Percentiles rank a stretch among this genome's conserved stretches.
Conservation (phyloP, 352 stramenopile species). For the Globisporangium uncinulatum region DNA sequence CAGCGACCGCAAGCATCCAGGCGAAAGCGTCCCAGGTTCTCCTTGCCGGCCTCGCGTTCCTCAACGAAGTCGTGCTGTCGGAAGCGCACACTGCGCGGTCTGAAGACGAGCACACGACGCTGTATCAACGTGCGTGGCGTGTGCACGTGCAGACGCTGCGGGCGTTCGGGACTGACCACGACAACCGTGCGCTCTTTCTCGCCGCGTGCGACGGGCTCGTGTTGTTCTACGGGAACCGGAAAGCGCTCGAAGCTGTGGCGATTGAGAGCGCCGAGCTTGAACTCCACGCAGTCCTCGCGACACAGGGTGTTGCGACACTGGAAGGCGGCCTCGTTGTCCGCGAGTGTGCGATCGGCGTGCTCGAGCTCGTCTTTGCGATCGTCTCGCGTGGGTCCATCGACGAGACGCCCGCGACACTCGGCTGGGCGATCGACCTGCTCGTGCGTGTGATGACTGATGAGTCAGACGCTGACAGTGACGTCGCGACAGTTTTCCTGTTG, state of each 20-base stretch:
- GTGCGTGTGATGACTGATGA: conserved; percentile 43
- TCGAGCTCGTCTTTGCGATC: conserved; percentile 27
- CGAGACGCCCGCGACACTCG: conserved; percentile 13
- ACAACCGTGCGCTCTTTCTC: conserved; percentile 33
- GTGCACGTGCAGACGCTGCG: conserved; percentile 32
- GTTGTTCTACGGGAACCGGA: conserved; percentile 31
- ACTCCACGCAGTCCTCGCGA: conserved; percentile 1
- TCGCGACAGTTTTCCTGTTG: conserved; percentile 33
- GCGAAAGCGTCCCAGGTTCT: conserved; percentile 34
- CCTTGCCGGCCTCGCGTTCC: conserved; percentile 34
- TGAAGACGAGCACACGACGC: conserved; percentile 10
- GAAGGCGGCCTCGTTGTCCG: conserved; percentile 40
- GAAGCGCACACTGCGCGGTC: conserved; percentile 15
- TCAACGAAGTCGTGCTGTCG: conserved; percentile 39
- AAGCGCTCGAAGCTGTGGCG: conserved; percentile 18
- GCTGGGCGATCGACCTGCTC: conserved; percentile 42
- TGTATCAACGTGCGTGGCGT: conserved; percentile 19
- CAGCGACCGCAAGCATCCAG: conserved; percentile 18
- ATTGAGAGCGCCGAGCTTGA: conserved; percentile 21
- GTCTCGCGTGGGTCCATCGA: conserved; percentile 12
- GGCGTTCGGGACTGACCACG: conserved; percentile 33
- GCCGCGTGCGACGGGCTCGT: conserved; percentile 38
- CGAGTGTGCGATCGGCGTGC: conserved; percentile 44
- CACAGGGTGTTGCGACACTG: conserved; percentile 24
- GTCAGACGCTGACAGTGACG: conserved; percentile 29